Percentiles rank a stretch among this genome's conserved stretches.
These are phyloP conservation scores for Termitomyces sp. DNA, from an alignment of 768 basidiomycete genomes.

Conservation along the genomic window DNA sequence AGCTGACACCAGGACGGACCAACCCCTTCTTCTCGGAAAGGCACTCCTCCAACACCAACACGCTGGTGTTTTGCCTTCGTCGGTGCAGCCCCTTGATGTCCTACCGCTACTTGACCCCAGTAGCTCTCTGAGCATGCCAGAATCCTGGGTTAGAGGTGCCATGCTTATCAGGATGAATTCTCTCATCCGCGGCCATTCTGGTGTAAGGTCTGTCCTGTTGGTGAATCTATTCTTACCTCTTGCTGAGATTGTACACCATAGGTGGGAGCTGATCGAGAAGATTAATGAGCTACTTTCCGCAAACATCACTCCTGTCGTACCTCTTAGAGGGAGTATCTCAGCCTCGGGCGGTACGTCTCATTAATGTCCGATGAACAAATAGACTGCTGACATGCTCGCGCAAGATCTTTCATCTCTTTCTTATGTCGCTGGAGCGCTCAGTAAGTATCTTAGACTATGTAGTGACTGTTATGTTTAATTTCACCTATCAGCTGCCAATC, in stretches of 20 bases:
- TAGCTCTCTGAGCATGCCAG: constrained; percentile 72
- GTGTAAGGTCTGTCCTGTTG: constrained; percentile 44
- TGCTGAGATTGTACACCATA: constrained; percentile 9
- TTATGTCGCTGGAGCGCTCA: constrained; percentile 67
- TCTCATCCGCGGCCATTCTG: constrained; percentile 77
- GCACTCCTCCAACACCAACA: constrained; percentile 76
- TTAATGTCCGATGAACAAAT: background rate
- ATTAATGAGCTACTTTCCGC: constrained; percentile 60
- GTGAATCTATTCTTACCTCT: background rate
- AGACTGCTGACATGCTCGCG: background rate
- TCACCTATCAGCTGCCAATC: constrained; percentile 21
- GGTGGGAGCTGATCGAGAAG: constrained; percentile 72
- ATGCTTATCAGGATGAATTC: constrained; percentile 81
- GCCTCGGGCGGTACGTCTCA: constrained; percentile 61
- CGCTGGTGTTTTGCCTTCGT: constrained; percentile 59
- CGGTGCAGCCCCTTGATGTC: constrained; percentile 37
- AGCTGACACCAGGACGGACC: constrained; percentile 75
- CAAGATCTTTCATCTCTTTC: constrained; percentile 50
- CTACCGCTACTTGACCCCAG: constrained; percentile 69
- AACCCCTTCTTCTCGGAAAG: constrained; percentile 58
- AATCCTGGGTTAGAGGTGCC: constrained; percentile 81
- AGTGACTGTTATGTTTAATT: background rate
- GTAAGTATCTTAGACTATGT: constrained; percentile 16
- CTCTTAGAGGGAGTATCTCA: constrained; percentile 73
- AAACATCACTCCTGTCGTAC: constrained; percentile 73